Conservation (phyloP, 108 stramenopile species). For the Craspedostauros australis region DNA sequence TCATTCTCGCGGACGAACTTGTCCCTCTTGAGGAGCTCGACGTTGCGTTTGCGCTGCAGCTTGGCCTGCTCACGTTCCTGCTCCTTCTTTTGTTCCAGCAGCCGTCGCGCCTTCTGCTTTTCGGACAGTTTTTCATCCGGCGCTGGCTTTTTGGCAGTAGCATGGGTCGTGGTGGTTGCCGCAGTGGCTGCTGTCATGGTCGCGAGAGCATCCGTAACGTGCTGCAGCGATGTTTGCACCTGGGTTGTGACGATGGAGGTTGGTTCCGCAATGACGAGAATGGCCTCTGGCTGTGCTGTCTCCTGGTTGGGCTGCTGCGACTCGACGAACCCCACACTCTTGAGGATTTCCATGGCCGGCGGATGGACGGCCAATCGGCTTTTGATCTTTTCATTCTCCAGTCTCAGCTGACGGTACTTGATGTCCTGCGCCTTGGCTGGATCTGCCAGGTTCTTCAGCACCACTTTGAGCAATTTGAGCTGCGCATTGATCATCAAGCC, state of each 20-base stretch:
- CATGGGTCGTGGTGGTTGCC: background rate
- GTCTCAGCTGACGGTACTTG: conserved; percentile 48
- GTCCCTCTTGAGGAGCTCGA: conserved; percentile 42
- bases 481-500: no score
- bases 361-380: conserved; percentile 28
- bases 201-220: background rate
- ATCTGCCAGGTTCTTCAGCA: conserved; percentile 58
- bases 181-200: conserved; percentile 7
- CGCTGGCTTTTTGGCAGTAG: background rate
- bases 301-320: background rate
- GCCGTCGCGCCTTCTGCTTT: conserved; percentile 63
- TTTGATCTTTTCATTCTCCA: conserved; percentile 44
- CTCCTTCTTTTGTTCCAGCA: conserved; percentile 46
- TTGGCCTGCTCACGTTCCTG: conserved; percentile 43
- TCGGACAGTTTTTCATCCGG: conserved; percentile 39
- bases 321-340: conserved; percentile 32
- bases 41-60: conserved; percentile 29
- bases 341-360: conserved; percentile 28
- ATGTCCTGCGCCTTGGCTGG: conserved; percentile 39
- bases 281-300: background rate
- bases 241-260: background rate
- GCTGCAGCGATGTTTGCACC: background rate
- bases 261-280: background rate
- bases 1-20: conserved; percentile 62
- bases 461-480: conserved; percentile 51